These are phyloP conservation scores for Mortierella sp. DNA, from an alignment of 371 early-diverging fungal species.

Conservation along the genomic window DNA sequence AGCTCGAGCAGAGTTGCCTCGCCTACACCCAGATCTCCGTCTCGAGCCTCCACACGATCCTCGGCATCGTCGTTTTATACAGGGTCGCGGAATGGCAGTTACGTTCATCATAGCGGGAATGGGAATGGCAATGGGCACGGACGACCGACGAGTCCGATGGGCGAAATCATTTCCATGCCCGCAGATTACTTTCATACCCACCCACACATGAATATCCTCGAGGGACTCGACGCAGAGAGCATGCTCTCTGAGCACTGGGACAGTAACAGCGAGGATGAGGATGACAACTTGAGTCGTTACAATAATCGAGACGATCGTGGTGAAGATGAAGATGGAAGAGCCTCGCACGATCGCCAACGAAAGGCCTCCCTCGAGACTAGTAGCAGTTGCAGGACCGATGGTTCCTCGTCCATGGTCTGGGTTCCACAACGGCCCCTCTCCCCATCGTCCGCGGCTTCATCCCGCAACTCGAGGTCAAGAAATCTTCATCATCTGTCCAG, in stretches of 20 bases:
- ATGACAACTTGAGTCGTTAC: constrained; percentile 15
- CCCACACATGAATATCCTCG: constrained; percentile 27
- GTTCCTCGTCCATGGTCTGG: constrained; percentile 29
- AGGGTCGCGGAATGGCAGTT: not conserved
- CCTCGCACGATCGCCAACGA: constrained; percentile 10
- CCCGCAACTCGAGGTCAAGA: constrained; percentile 13
- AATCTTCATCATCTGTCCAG: constrained; percentile 16
- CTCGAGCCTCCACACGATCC: constrained; percentile 10
- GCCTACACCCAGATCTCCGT: constrained; percentile 18
- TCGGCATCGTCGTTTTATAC: constrained; percentile 14
- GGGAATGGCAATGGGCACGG: not conserved
- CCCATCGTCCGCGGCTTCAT: constrained; percentile 22
- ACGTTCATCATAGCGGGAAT: not conserved
- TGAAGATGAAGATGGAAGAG: not conserved
- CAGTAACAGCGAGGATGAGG: constrained; percentile 24
- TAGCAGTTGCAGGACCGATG: constrained; percentile 35
- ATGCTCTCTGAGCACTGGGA: constrained; percentile 46
- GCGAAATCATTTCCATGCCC: constrained; percentile 10
- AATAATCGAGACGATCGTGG: constrained; percentile 5
- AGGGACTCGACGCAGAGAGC: constrained; percentile 33
- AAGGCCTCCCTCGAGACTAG: constrained; percentile 24
- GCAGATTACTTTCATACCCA: constrained; percentile 10
- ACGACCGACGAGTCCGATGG: constrained; percentile 36
- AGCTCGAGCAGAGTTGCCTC: constrained; percentile 32
- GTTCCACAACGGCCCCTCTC: constrained; percentile 27